Evolutionary conservation across 805 yeast species (phyloP), one percentile per base, ranked within the genome.

Genomic region (Tetrapisispora iriomotensis): DNA sequence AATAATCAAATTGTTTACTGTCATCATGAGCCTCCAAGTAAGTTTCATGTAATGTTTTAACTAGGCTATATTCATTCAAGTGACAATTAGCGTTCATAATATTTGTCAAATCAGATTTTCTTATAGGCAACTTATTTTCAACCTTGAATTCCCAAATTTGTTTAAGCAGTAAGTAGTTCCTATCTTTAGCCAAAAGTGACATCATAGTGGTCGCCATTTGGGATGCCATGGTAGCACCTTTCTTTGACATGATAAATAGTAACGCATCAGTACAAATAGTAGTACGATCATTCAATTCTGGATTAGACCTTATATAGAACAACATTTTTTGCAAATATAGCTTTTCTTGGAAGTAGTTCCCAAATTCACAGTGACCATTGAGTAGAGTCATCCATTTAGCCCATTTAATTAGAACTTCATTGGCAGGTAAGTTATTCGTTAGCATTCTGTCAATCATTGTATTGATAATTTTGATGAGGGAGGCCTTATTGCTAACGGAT

Each of bases 1-100:
- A 45, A 12, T 71, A 62, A 38, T 70, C 75, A 34, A 68, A 68
- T 43, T 73, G 81, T 14, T 55, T 55, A 8, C 42, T 28, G 33
- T 68, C 71, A 38, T 60, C 54, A 29, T 73, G 79, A 7, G 75
- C 59, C 2, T 52, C 40, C 0, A 70, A 66, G 44, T 64, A 41
- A 10, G 50, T 36, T 7, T 64, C 50, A 50, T 74, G 71, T 2
- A 66, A 39, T 1, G 53, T 31, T n/a, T 60, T 34, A 0, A 67
- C 66, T n/a, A 41, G 29, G 0, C 42, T 42, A 37, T 38, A 56
- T 23, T 50, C 44, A 8, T 42, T 38, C 14, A 44, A 46, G 22
- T 45, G 48, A 38, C 53, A 43, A 33, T 50, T 53, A 1, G 52
- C 26, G 36, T 47, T 46, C 48, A 56, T 44, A 6, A 56, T 50